Base-by-base conservation (phyloP, 345 rosid species). In the Pistacia integerrima region DNA sequence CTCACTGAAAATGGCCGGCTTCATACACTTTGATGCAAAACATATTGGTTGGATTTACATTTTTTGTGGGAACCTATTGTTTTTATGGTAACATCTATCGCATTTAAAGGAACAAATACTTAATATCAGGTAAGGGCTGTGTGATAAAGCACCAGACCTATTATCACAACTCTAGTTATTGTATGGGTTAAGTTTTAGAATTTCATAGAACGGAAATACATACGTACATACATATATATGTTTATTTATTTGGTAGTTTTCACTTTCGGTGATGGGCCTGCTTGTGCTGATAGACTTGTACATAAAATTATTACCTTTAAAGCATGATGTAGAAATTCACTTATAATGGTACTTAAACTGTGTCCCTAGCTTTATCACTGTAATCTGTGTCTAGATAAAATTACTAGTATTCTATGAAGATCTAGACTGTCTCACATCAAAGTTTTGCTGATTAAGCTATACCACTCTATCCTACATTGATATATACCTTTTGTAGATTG, bases 61-160 rank as follows among this genome's bases (percentile, higher is more conserved):
- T 51, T 75, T 59, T 65, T 72, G 44, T 73, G 41, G 59, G 72
- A 69, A 41, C 35, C 62, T n/a, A 62, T 74, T 84, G 78, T 74
- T 28, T 62, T 35, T 57, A 22, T 64, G 13, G 60, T 70, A 64
- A 72, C 78, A 62, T 75, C 41, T 20, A 55, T 62, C 3, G 13
- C 28, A 28, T 61, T 30, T 28, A 58, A 73, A 73, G 60, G 46
- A 3, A 64, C 13, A 52, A 30, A 56, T 6, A 51, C 74, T 28
- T 60, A 16, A 49, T 60, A 33, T 60, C 44, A 41, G 8, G 41
- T 46, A 46, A 54, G 35, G 28, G 9, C 56, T 30, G 12, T 59
- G 75, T 8, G 75, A 33, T 72, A 14, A 69, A n/a, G 7, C 44
- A 16, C 60, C 65, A 60, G 8, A 44, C 57, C 56, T 60, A 30